Base-by-base conservation (phyloP, 192 early-diverging fungal genomes). In the Chytriomyces sp. region DNA sequence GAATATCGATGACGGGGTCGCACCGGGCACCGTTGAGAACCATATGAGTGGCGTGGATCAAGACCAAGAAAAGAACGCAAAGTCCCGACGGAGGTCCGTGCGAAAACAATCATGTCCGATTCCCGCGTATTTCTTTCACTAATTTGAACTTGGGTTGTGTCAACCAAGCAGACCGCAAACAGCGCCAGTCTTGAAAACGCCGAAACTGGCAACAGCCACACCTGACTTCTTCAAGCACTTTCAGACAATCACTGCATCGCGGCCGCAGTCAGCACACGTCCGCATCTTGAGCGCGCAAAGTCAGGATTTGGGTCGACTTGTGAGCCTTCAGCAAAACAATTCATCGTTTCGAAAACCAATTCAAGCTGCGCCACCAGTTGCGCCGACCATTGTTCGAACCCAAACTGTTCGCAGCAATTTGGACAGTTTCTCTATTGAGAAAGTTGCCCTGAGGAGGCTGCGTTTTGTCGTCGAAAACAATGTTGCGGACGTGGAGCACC, bases 391-490 rank as follows among this genome's bases (percentile, higher is more conserved):
- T 45, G 48, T 72, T 50, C 67, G 69, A 18, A 77, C 73, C 7
- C 84, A 82, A 72, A 83, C 69, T 43, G 79, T 76, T 43, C 44
- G 84, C 23, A 79, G 45, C 43, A 82, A 85, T 60, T 48, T 85
- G 18, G 84, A 85, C 50, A 72, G 64, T 20, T 82, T 74, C 62
- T 50, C 72, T 23, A 85, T 85, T 49, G 84, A 85, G 66, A 82
- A 83, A 70, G 82, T 86, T 66, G 85, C 85, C 7, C 67, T 86
- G 13, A 64, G 85, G 28, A 48, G 85, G 16, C 67, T 86, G 23
- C n/a, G 85, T 5, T 84, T 80, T 53, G 82, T 86, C 13, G 80
- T 86, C 11, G 85, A 86, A 59, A 77, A 77, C 60, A 79, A 81
- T 44, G 69, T 82, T 28, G 79, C 80, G 10, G 79, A 83, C 35